phyloP scores from a whole-genome alignment of 148 eudicot species.

The Amaranthus hypochondriacus region DNA sequence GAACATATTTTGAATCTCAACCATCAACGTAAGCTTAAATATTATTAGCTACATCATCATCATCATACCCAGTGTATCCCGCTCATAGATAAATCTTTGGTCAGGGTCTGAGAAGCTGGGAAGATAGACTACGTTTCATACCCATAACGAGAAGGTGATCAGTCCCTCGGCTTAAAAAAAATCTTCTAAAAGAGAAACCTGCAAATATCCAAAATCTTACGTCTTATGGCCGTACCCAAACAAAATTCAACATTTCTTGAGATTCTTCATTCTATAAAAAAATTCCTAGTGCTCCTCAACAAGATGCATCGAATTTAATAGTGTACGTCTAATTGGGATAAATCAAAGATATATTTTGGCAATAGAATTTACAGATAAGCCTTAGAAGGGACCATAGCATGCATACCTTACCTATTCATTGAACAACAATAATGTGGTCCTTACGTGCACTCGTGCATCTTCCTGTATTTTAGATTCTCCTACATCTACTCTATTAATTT shows the following conservation, averaged over 20 bases:
- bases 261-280: constrained; percentile 5
- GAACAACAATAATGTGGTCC: constrained; percentile 22
- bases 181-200: too few relatives aligned
- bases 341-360: neutral
- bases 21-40: too few relatives aligned
- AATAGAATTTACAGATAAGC: neutral
- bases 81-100: too few relatives aligned
- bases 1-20: too few relatives aligned
- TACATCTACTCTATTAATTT: neutral
- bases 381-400: neutral
- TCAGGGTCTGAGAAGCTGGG: too few relatives aligned
- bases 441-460: constrained; percentile 34
- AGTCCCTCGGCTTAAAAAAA: too few relatives aligned
- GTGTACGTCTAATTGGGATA: neutral
- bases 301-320: constrained; percentile 1
- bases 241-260: neutral
- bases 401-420: neutral
- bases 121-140: too few relatives aligned
- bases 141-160: too few relatives aligned
- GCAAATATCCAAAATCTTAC: too few relatives aligned
- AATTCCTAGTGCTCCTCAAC: constrained; percentile 6
- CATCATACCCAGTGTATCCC: too few relatives aligned
- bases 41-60: too few relatives aligned
- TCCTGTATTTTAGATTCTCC: constrained; percentile 27
- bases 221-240: neutral